Evolutionary conservation across 768 basidiomycete genomes (phyloP), one percentile per base, ranked within the genome.

Genomic region (Calocybe indica): DNA sequence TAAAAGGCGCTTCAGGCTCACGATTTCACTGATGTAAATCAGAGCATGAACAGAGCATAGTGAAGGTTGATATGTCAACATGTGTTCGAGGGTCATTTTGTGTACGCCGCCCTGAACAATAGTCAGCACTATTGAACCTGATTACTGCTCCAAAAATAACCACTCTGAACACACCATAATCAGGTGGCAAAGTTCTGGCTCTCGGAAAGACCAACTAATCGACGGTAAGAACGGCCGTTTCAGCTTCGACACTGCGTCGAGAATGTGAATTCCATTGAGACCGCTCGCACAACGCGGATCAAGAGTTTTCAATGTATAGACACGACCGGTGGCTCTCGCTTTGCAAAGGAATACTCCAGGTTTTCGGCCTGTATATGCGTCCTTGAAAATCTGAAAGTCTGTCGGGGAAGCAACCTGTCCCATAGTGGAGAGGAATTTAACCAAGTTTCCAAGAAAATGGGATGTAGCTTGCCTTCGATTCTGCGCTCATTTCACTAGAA

Each of bases 21-120:
- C 79, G 31, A 80, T 57, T 58, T 82, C 78, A 31, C 70, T 67
- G 5, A 74, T 73, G 52, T 73, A 76, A 41, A 75, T 68, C 12
- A 62, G 56, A 1, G 69, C 68, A 10, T 67, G 64, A 5, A 67
- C 58, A 5, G 66, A 57, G 7, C 57, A 53, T 6, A 79, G 48
- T 1, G 64, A 52, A 0, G 71, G 75, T 39, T 66, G 51, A 2
- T 52, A 56, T 14, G 53, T 49, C 13, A 76, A 51, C 13, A 65
- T 55, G 9, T 65, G 58, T 12, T 58, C 39, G 3, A 76, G 52
- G 40, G 53, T 62, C 11, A 63, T 63, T 33, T 58, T 52, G 14
- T 60, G 62, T 52, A 61, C 65, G 45, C 63, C 64, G 33, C 69
- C 70, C 69, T 72, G 35, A 44, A 49, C 22, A 38, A n/a, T n/a